Evolutionary conservation across 1,284 basidiomycete genomes (phyloP).

Genomic region (Leucoagaricus sp.): DNA sequence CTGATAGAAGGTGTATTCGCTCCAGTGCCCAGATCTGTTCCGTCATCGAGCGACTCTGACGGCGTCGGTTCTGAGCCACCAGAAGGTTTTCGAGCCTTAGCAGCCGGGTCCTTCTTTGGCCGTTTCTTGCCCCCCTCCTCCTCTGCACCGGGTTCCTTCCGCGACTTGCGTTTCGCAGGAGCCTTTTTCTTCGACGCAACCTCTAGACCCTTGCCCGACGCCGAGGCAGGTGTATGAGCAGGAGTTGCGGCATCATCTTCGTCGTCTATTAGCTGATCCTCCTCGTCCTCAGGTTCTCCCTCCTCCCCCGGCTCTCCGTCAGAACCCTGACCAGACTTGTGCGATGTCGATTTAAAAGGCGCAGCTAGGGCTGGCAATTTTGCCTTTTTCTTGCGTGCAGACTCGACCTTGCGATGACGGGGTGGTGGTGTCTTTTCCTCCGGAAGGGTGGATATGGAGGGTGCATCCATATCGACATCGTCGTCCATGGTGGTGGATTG

Average conservation of each 20-base stretch:
- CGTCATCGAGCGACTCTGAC: slow-evolving; percentile 35
- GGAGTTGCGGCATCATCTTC: slow-evolving; percentile 45
- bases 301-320: slow-evolving; percentile 48
- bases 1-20: slow-evolving; percentile 19
- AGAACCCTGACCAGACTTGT: slow-evolving; percentile 25
- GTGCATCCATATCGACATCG: slow-evolving; percentile 74
- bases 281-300: slow-evolving; percentile 61
- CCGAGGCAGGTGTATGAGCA: slow-evolving; percentile 35
- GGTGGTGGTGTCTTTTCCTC: slow-evolving; percentile 68
- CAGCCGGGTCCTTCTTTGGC: slow-evolving; percentile 35
- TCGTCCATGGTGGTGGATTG: slow-evolving; percentile 40
- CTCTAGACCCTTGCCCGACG: slow-evolving; percentile 34
- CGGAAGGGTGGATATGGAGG: slow-evolving; percentile 72
- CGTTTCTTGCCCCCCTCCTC: slow-evolving; percentile 35
- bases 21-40: slow-evolving; percentile 22
- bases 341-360: slow-evolving; percentile 19
- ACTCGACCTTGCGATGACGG: slow-evolving; percentile 18
- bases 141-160: slow-evolving; percentile 43
- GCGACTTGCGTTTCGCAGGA: slow-evolving; percentile 25
- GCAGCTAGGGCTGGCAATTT: slow-evolving; percentile 12
- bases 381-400: slow-evolving; percentile 20
- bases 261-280: slow-evolving; percentile 78
- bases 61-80: slow-evolving; percentile 39
- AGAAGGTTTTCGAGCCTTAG: slow-evolving; percentile 32
- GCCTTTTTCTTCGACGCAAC: slow-evolving; percentile 46